Percentiles rank a stretch among this genome's conserved stretches.
phyloP scores from a whole-genome alignment of 2,329 filamentous ascomycete genomes.

The Fusarium subglutinans region DNA sequence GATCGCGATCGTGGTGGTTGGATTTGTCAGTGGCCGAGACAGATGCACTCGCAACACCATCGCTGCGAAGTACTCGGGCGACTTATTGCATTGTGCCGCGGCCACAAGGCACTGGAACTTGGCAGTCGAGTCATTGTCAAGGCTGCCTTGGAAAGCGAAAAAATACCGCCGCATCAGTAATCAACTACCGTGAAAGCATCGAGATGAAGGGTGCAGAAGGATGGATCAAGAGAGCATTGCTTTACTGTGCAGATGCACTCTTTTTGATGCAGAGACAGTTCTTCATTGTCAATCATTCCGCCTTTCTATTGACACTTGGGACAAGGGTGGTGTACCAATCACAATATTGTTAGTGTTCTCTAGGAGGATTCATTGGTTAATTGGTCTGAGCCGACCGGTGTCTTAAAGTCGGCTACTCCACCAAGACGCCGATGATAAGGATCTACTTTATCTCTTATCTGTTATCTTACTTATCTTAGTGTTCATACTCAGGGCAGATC shows the following conservation, averaged over 20 bases:
- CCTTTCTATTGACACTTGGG: background rate
- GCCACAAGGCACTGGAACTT: background rate
- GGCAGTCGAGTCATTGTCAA: background rate
- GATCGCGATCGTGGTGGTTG: background rate
- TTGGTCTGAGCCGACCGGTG: background rate
- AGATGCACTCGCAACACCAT: background rate
- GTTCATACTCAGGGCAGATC: background rate
- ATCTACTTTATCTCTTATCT: background rate
- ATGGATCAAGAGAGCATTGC: accelerated
- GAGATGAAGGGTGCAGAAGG: background rate
- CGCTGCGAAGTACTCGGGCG: background rate
- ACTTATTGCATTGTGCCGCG: background rate
- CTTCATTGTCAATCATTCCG: background rate
- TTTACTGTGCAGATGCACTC: background rate
- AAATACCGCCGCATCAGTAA: background rate
- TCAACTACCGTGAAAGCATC: background rate
- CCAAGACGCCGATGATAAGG: background rate
- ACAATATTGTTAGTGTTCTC: background rate
- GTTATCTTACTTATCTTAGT: background rate
- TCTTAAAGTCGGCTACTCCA: background rate
- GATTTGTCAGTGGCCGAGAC: background rate
- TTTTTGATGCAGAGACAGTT: background rate
- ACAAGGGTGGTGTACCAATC: background rate
- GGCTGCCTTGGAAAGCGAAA: background rate
- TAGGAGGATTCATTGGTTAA: accelerated